Evolutionary conservation across 352 stramenopile species (phyloP), one percentile per base, ranked within the genome.

Genomic region (Thalassiosira exigua): DNA sequence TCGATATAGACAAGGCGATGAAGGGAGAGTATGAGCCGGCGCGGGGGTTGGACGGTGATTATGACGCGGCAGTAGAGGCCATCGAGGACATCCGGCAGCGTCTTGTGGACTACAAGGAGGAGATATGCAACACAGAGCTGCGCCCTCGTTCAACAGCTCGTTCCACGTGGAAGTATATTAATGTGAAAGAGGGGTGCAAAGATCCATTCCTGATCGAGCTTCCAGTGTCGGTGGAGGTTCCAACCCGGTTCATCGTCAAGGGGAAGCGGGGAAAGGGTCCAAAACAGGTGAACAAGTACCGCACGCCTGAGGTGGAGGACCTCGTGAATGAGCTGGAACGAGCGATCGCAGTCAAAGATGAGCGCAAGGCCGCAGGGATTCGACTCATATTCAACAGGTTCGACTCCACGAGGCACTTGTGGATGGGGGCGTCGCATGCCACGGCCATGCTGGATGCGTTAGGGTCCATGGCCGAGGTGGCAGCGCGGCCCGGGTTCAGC

Each of bases 301-400:
- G 96, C 60, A 95, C 78, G 12, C 51, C 71, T 11, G 68, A 79
- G 19, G 82, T 94, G 0, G 75, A 89, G 44, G n/a, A 82, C 24
- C 26, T 95, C 2, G 83, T 95, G 3, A 9, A 83, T 21, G 81
- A 89, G 14, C 54, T 93, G 2, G 87, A 95, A 72, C 73, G 69
- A 36, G 88, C 86, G 11, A 84, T 86, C 66, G 88, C 86, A 54
- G 56, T 87, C 30, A 84, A 90, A 41, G 84, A 90, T 32, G 72
- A 75, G 21, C 79, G 88, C 17, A 90, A 89, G 67, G 83, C 89
- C 26, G 79, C 72, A 30, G 85, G 89, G 19, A 86, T 95, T 96
- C 79, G 99, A 97, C 80, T 98, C 78, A 67, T 99, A 44, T 99
- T 99, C 87, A 94, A 96, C 56, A 97, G 97, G 73, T 99, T 99